A percentile compares a stretch with the other conserved stretches of the same genome.
These are phyloP conservation scores for Fusarium brevicatenulatum DNA, from an alignment of 2,329 filamentous ascomycete species.

Conservation along the genomic window DNA sequence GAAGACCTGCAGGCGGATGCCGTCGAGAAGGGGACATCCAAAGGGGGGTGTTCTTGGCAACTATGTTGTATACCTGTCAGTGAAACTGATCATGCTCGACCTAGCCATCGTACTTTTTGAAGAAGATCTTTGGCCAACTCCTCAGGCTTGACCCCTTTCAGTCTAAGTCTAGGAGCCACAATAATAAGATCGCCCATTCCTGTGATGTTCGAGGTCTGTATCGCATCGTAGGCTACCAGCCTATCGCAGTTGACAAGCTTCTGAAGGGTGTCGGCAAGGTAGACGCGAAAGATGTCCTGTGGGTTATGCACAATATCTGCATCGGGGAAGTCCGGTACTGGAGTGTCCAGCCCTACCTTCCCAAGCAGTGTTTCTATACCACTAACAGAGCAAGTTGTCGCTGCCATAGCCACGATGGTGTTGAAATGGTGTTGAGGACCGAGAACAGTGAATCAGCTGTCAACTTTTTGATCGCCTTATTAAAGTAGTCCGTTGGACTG, in stretches of 20 bases:
- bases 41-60: constrained; percentile 30
- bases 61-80: constrained; percentile 19
- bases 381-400: constrained; percentile 36
- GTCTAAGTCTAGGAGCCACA: constrained; percentile 41
- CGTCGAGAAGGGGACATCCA: constrained; percentile 8
- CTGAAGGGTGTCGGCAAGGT: constrained; percentile 38
- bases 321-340: constrained; percentile 35
- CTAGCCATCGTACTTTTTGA: constrained; percentile 20
- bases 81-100: background rate
- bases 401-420: constrained; percentile 34
- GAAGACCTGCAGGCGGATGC: constrained; percentile 39
- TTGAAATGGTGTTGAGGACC: background rate
- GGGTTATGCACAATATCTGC: constrained; percentile 41
- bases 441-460: background rate
- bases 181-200: constrained; percentile 42
- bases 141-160: constrained; percentile 14
- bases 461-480: background rate
- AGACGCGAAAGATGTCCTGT: constrained; percentile 42
- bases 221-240: constrained; percentile 41
- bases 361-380: constrained; percentile 37
- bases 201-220: constrained; percentile 41
- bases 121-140: constrained; percentile 38
- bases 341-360: constrained; percentile 34
- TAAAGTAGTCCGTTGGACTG: rapidly evolving
- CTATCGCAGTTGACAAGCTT: constrained; percentile 37